A percentile compares a stretch with the other conserved stretches of the same genome.
These are phyloP conservation scores for Fusarium nisikadoi DNA, from an alignment of 2,329 filamentous ascomycete species.

Conservation along the genomic window DNA sequence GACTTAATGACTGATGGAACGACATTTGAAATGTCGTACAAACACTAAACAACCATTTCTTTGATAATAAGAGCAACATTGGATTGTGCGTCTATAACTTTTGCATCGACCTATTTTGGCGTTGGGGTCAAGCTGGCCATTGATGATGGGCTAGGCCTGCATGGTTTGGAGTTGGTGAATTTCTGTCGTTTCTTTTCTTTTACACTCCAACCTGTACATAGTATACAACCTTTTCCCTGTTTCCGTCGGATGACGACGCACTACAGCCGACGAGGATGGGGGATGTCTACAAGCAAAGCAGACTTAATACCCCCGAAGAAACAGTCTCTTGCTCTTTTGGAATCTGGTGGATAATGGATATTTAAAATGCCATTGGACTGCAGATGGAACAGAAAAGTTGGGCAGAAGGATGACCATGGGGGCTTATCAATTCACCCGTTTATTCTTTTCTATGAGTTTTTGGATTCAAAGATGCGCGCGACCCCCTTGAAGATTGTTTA, in stretches of 20 bases:
- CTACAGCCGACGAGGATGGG: constrained; percentile 5
- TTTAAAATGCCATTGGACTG: constrained; percentile 2
- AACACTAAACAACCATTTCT: constrained; percentile 5
- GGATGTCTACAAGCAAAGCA: constrained; percentile 33
- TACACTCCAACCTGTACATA: constrained; percentile 29
- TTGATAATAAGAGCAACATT: constrained; percentile 8
- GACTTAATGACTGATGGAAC: constrained; percentile 35
- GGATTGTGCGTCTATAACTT: constrained; percentile 3
- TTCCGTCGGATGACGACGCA: constrained; percentile 8
- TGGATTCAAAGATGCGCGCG: constrained; percentile 23
- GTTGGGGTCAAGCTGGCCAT: constrained; percentile 37
- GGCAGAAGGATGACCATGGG: constrained; percentile 19
- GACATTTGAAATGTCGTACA: constrained; percentile 22
- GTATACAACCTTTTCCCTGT: constrained; percentile 9
- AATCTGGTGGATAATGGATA: constrained; percentile 21
- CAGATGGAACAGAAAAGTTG: constrained; percentile 25
- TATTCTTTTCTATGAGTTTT: constrained; percentile 6
- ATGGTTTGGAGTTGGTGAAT: constrained; percentile 42
- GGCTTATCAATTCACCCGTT: constrained; percentile 21
- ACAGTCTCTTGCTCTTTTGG: constrained; percentile 32
- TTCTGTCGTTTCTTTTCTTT: constrained; percentile 28
- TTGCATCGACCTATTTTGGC: constrained; percentile 38
- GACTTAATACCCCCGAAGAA: constrained; percentile 24
- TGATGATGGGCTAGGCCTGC: constrained; percentile 27
- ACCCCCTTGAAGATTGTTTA: constrained; percentile 19